Base-by-base conservation (phyloP, 768 basidiomycete genomes). In the Ramaria rubella region DNA sequence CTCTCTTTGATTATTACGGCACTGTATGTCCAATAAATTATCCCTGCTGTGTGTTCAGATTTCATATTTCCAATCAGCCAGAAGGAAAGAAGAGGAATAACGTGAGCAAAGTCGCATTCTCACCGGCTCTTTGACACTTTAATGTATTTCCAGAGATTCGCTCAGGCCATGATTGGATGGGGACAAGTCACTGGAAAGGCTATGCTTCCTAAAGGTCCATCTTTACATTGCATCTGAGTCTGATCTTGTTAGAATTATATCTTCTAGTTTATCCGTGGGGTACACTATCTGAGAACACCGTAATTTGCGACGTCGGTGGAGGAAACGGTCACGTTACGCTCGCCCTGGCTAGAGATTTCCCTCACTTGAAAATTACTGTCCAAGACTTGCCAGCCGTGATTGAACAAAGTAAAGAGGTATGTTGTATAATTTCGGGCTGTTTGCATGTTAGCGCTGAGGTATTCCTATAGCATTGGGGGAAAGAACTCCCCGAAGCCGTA, bases 401-500 rank as follows among this genome's bases (percentile, higher is more conserved):
- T 7, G 56, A 42, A 6, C 56, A 60, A 52, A 57, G 27, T 8
- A 24, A 45, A 26, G 19, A 49, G 33, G 60, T 58, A 23, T 7
- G 60, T 49, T 7, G 9, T 23, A 6, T 17, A 36, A n/a, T 40
- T 34, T 21, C 23, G 36, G 3, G 44, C 26, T 24, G n/a, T 7
- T 38, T n/a, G 2, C n/a, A 14, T 38, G 6, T 7, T 38, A 14
- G 14, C 12, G 36, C 7, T n/a, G 12, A 12, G 12, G 36, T 14
- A 12, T 2, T 14, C 36, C 8, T n/a, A 30, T 42, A 61, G 62
- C 30, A 71, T 5, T 76, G 74, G 75, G 64, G 64, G 0, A 53
- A 55, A 3, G 61, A 70, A 23, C 67, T 59, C 49, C 74, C 75
- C 4, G 64, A 70, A 33, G 74, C 71, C 1, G 64, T 77, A 14